Evolutionary conservation across 1,284 basidiomycete genomes (phyloP).

Genomic region (Inonotus hispidus): DNA sequence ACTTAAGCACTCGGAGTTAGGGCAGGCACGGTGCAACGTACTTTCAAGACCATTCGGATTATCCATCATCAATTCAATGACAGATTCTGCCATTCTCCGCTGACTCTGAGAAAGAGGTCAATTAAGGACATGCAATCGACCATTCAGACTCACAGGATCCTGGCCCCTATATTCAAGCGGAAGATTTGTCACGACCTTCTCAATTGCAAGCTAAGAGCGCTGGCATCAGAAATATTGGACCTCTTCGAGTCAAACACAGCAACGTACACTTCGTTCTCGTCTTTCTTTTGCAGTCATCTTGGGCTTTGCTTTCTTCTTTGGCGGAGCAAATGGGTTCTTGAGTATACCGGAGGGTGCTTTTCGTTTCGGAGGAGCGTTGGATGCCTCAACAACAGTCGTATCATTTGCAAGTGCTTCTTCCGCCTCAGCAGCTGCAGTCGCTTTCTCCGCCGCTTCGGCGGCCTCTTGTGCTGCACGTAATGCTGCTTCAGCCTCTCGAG

Average conservation of each 20-base stretch:
- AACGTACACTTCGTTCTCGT: constrained; percentile 67
- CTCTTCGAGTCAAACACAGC: not conserved
- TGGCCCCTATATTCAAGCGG: constrained; percentile 89
- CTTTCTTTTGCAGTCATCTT: constrained; percentile 78
- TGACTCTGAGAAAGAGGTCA: constrained; percentile 44
- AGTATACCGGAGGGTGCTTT: constrained; percentile 34
- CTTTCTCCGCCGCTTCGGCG: constrained; percentile 18
- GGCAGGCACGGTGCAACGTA: constrained; percentile 29
- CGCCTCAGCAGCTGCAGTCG: constrained; percentile 23
- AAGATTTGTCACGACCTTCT: constrained; percentile 70
- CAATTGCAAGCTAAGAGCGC: constrained; percentile 49
- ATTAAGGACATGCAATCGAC: not conserved
- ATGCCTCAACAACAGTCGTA: constrained; percentile 34
- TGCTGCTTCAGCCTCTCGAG: constrained; percentile 32
- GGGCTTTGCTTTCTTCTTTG: constrained; percentile 55
- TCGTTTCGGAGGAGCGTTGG: constrained; percentile 31
- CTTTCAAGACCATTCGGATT: constrained; percentile 50
- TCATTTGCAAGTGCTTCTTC: constrained; percentile 32
- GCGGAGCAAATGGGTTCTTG: constrained; percentile 27
- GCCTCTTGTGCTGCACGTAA: constrained; percentile 26
- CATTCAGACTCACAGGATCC: constrained; percentile 57
- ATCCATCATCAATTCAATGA: constrained; percentile 67
- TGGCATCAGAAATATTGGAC: not conserved
- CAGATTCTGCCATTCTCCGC: constrained; percentile 70
- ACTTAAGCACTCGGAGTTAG: not conserved